These are phyloP conservation scores for Jacaranda mimosifolia DNA, from an alignment of 257 asterid genomes.

Conservation along the genomic window DNA sequence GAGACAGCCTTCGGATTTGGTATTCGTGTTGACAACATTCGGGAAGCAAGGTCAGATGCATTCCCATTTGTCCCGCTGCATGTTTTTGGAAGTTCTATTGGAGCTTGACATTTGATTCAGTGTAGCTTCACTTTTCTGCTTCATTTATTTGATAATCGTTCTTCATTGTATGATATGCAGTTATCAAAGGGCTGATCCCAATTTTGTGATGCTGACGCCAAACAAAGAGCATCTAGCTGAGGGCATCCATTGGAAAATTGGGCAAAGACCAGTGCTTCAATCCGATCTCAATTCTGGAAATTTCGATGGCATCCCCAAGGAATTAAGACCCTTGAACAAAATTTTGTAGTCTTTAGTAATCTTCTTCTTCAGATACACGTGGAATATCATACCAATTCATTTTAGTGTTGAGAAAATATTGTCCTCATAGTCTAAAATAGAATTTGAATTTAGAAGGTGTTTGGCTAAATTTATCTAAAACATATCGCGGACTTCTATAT, in stretches of 20 bases:
- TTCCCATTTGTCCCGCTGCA: slow-evolving; percentile 11
- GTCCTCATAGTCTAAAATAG: background rate
- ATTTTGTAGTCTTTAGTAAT: slow-evolving; percentile 52
- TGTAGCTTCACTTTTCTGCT: background rate
- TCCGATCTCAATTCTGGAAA: slow-evolving; percentile 84
- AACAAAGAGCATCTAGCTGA: slow-evolving; percentile 94
- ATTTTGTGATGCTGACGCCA: slow-evolving; percentile 92
- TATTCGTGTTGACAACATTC: slow-evolving; percentile 71
- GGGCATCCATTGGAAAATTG: slow-evolving; percentile 84
- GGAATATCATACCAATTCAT: background rate
- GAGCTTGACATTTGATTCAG: slow-evolving; percentile 7
- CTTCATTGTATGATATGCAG: slow-evolving; percentile 43
- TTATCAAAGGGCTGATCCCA: slow-evolving; percentile 92
- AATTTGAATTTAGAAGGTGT: no score
- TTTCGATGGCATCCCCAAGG: slow-evolving; percentile 78
- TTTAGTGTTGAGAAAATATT: background rate
- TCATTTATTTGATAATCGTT: background rate
- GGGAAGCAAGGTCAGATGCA: slow-evolving; percentile 82
- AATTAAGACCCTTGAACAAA: slow-evolving; percentile 76
- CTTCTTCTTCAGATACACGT: background rate
- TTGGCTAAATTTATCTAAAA: no score
- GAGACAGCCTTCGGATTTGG: slow-evolving; percentile 81
- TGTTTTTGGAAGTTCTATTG: slow-evolving; percentile 3
- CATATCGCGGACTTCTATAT: no score
- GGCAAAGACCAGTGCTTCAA: slow-evolving; percentile 73